Percentiles rank a stretch among this genome's conserved stretches.
Conservation (phyloP, 345 rosid species). For the Moringa oleifera region DNA sequence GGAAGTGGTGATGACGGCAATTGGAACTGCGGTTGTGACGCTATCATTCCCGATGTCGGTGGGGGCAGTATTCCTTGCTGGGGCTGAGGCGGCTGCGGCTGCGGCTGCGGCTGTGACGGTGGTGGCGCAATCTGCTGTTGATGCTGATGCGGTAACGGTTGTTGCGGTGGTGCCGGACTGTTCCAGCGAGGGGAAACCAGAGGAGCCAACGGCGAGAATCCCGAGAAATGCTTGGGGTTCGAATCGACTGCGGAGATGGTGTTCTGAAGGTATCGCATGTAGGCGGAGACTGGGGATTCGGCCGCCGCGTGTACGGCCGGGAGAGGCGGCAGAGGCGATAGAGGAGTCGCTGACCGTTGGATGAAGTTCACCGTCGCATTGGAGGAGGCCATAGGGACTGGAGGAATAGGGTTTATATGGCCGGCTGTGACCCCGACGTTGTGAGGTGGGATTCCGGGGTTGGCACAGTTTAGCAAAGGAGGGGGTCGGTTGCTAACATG, state of each 20-base stretch:
- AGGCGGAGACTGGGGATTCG: conserved; percentile 67
- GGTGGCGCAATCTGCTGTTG: conserved; percentile 24
- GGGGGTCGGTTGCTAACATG: conserved; percentile 71
- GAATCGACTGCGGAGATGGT: conserved; percentile 41
- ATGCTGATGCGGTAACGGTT: conserved; percentile 16
- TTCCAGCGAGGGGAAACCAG: conserved; percentile 65
- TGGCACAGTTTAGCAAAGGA: conserved; percentile 33
- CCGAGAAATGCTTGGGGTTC: conserved; percentile 43
- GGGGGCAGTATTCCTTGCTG: conserved; percentile 17
- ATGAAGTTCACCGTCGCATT: conserved; percentile 20
- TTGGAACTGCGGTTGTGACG: conserved; percentile 31
- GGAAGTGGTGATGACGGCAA: conserved; percentile 40
- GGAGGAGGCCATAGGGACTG: conserved; percentile 6
- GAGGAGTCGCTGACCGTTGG: conserved; percentile 40
- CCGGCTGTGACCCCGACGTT: conserved; percentile 5
- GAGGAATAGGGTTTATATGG: not conserved
- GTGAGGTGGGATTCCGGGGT: conserved; percentile 20
- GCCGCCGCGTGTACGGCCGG: conserved; percentile 65
- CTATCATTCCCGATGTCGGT: conserved; percentile 9
- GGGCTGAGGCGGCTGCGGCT: conserved; percentile 17
- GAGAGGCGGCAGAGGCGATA: conserved; percentile 63
- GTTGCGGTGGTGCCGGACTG: conserved; percentile 21
- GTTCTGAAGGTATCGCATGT: conserved; percentile 68
- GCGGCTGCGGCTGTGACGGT: conserved; percentile 14
- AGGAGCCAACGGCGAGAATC: conserved; percentile 64